phyloP scores from a whole-genome alignment of 1,284 basidiomycete genomes.

The Pterula multifida region DNA sequence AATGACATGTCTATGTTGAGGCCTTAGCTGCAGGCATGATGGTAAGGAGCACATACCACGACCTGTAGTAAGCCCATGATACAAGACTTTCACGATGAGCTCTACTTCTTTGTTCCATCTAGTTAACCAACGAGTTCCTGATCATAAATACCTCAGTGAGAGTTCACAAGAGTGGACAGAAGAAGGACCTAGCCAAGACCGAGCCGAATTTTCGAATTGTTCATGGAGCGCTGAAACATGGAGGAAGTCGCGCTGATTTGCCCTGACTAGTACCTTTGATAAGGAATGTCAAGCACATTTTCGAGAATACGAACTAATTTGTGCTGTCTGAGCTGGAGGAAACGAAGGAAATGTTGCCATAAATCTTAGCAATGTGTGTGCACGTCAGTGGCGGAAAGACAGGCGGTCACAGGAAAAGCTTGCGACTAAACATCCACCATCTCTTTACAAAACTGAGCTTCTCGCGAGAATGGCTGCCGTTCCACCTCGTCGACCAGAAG shows the following conservation, averaged over 20 bases:
- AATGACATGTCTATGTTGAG: constrained; percentile 8
- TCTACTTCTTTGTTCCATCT: constrained; percentile 76
- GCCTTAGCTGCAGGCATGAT: neutral
- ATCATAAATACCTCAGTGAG: constrained; percentile 4
- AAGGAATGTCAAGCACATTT: neutral
- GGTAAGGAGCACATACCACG: constrained; percentile 34
- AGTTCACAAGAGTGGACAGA: neutral
- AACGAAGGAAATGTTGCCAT: constrained; percentile 33
- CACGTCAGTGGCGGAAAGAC: neutral
- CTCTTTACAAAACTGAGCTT: constrained; percentile 4
- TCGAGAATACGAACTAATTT: constrained; percentile 54
- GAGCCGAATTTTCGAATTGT: constrained; percentile 62
- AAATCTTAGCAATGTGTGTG: neutral
- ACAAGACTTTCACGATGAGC: constrained; percentile 55
- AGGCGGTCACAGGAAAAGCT: neutral
- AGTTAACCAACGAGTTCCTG: constrained; percentile 81
- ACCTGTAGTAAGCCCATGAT: constrained; percentile 70
- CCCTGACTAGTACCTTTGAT: constrained; percentile 45
- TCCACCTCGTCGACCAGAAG: constrained; percentile 37
- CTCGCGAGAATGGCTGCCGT: constrained; percentile 23
- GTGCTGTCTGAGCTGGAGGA: constrained; percentile 70
- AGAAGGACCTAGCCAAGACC: constrained; percentile 62
- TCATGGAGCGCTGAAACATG: constrained; percentile 69
- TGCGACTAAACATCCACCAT: neutral
- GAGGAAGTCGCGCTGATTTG: constrained; percentile 76